phyloP scores from a whole-genome alignment of 2,329 filamentous ascomycete species.

The Pseudonectria foliicola region DNA sequence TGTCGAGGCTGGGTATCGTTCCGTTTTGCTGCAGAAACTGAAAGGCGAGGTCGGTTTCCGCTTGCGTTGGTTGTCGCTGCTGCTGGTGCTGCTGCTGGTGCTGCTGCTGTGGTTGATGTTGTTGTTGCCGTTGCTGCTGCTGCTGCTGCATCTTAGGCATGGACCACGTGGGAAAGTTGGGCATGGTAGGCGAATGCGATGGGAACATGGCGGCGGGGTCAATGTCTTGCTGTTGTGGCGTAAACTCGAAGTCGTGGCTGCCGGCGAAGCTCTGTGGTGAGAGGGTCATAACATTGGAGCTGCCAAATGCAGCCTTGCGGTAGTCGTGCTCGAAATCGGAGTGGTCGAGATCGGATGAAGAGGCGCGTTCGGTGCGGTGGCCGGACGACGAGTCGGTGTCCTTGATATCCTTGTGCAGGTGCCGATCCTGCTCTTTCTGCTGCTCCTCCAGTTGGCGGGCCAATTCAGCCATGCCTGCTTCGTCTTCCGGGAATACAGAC shows the following conservation, averaged over 20 bases:
- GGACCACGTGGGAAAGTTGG: conserved; percentile 26
- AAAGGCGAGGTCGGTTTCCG: conserved; percentile 23
- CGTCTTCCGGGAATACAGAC: conserved; percentile 55
- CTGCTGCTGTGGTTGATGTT: conserved; percentile 12
- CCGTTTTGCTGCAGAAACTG: conserved; percentile 37
- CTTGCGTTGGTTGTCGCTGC: not conserved
- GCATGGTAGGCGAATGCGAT: conserved; percentile 28
- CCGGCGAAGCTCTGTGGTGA: conserved; percentile 46
- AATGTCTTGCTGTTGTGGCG: conserved; percentile 26
- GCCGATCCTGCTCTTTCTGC: conserved; percentile 33
- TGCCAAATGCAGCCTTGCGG: conserved; percentile 39
- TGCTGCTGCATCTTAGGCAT: conserved; percentile 20
- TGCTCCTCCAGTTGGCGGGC: conserved; percentile 46
- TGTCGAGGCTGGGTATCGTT: conserved; percentile 36
- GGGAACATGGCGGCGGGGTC: conserved; percentile 29
- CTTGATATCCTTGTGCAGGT: conserved; percentile 20
- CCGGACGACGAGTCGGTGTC: conserved; percentile 18
- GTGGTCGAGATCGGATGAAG: conserved; percentile 48
- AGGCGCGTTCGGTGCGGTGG: conserved; percentile 39
- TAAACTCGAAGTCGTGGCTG: conserved; percentile 31
- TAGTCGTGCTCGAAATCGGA: conserved; percentile 51
- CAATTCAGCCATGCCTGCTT: conserved; percentile 49
- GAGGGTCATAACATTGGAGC: conserved; percentile 38
- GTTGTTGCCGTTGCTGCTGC: not conserved
- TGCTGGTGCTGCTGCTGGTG: not conserved